Base-by-base conservation (phyloP, 2,329 filamentous ascomycete genomes). In the Curvularia verruculosa region DNA sequence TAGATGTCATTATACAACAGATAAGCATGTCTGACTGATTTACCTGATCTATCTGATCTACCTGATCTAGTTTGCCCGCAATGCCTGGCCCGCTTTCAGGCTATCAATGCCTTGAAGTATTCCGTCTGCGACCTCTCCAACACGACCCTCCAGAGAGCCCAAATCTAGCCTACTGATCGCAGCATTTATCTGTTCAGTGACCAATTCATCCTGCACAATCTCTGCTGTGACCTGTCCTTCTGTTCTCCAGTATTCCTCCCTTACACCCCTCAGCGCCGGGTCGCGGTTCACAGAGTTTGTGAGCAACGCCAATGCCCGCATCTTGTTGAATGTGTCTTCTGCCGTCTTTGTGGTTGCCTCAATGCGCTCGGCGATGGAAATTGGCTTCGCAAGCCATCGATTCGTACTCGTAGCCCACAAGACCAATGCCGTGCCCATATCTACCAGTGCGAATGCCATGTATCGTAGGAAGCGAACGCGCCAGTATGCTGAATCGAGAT, bases 391-490 rank as follows among this genome's bases (percentile, higher is more conserved):
- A 64, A 96, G 91, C 57, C 90, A 89, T 19, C 92, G 87, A 70
- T 93, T 89, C 4, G 95, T 97, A 15, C 87, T 85, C 2, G 89
- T 88, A 3, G 95, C 81, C 78, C 88, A 97, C 36, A 97, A 80
- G 3, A 89, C 75, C 50, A 80, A 82, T 0, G 86, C 90, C 0
- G 95, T 76, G 0, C 81, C 54, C 0, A 76, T 81, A 71, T 98
- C 88, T 21, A 92, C 81, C 0, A 81, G 64, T 0, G 87, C 87
- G 3, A 97, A 84, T 1, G 77, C 79, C 13, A 91, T 66, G 28
- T 84, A 83, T 2, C 95, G 87, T 51, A 84, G 80, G 1, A 85
- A 78, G 1, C 87, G 85, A 62, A 88, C 77, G 24, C 82, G 82
- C 90, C 91, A 95, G 82, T 85, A 87, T 72, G 90, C 89, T 67